A percentile compares a stretch with the other conserved stretches of the same genome.
Evolutionary conservation across 768 basidiomycete species (phyloP).

Genomic region (Candolleomyces aberdarensis): DNA sequence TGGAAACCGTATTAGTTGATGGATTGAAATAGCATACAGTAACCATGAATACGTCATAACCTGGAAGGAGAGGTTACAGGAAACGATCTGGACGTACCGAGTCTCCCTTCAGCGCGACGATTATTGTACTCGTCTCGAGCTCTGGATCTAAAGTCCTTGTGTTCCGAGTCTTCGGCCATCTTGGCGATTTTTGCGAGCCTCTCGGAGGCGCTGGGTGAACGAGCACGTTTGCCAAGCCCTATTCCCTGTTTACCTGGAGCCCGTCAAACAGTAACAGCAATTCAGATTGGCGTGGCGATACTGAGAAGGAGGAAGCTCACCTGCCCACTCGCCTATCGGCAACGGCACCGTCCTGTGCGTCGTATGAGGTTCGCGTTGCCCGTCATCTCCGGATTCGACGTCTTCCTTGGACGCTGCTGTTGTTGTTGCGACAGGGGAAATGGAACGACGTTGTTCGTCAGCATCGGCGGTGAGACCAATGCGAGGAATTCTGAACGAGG

Average conservation of each 20-base stretch:
- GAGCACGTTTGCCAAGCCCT: constrained; percentile 64
- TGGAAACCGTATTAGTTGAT: background rate
- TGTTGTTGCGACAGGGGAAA: background rate
- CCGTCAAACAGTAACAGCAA: constrained; percentile 1
- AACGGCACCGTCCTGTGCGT: constrained; percentile 64
- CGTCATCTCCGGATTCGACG: background rate
- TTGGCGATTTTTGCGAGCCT: constrained; percentile 75
- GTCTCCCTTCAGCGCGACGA: constrained; percentile 65
- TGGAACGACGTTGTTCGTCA: background rate
- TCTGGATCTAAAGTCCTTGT: constrained; percentile 66
- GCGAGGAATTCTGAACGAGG: background rate
- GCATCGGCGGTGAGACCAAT: background rate
- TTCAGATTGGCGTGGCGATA: background rate
- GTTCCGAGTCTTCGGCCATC: constrained; percentile 58
- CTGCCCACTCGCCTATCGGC: constrained; percentile 78
- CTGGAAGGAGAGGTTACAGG: background rate
- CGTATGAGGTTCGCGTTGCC: background rate
- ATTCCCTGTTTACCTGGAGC: constrained; percentile 74
- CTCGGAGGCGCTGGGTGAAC: constrained; percentile 61
- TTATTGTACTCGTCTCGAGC: constrained; percentile 74
- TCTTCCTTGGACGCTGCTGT: background rate
- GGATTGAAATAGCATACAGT: constrained; percentile 5
- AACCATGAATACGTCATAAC: constrained; percentile 2
- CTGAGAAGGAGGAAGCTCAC: constrained; percentile 31
- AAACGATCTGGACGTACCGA: constrained; percentile 33